Evolutionary conservation across 1,284 basidiomycete genomes (phyloP), one percentile per base, ranked within the genome.

Genomic region (Microbotryum scabiosae): DNA sequence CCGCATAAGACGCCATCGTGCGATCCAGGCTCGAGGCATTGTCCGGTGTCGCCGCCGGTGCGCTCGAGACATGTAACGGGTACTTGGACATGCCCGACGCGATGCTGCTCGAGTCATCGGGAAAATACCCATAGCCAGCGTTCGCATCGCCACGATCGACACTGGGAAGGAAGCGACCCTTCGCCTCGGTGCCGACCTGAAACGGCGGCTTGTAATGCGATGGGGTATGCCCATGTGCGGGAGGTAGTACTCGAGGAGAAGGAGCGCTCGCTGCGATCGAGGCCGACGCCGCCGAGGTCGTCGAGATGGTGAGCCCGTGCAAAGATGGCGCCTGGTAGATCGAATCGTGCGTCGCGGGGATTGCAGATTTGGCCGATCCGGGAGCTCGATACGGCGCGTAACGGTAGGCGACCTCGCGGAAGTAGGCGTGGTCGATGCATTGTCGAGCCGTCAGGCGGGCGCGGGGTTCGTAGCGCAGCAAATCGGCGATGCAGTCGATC

Each of bases 401-500:
- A 10, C 73, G 75, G 20, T 85, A 76, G 75, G 82, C 63, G 78
- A 81, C 79, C 51, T 79, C 85, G 61, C 80, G 79, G 66, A 97
- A 84, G 78, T 97, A 99, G 20, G 84, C 80, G 76, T 97, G 93
- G 45, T 89, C 81, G 59, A 97, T 78, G 73, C 92, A 96, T 73
- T 93, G 83, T 32, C 80, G 80, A 63, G 90, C 88, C 6, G 90
- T 96, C 57, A 96, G 78, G 43, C 96, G 85, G 53, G 81, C 78
- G 49, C 84, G 84, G 18, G 96, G 94, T 73, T 98, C 90, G 76
- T 96, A 98, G 70, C 85, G 87, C 59, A 99, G 82, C 20, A 97
- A 80, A 72, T 93, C 89, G 47, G 85, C 82, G 72, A 99, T 94
- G 76, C 92, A 94, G 70, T 97, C 86, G 69, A 98, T 79, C 51